Conservation (phyloP, 352 stramenopile species). For the Phytopythium montanum region DNA sequence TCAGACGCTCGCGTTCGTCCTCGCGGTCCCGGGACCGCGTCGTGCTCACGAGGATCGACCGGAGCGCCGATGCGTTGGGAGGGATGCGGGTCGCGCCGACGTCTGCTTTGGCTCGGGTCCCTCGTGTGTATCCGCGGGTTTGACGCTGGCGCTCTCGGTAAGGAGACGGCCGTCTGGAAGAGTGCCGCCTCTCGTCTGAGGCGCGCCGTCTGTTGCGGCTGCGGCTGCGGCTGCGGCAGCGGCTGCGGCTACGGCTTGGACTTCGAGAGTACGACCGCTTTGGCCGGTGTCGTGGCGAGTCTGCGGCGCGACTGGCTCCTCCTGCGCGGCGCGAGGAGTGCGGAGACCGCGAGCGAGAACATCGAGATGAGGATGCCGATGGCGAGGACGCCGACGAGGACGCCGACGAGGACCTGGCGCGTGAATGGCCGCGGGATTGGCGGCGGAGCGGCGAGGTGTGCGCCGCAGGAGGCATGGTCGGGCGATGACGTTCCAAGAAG, state of each 20-base stretch:
- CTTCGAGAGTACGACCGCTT: conserved; percentile 1
- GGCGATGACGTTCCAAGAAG: no score
- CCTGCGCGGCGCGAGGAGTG: neutral
- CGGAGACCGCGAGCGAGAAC: neutral
- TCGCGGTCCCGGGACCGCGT: conserved; percentile 21
- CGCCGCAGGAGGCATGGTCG: no score
- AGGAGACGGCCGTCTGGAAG: conserved; percentile 5
- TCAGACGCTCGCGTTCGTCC: conserved; percentile 18
- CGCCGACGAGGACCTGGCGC: neutral
- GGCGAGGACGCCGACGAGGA: neutral
- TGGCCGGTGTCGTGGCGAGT: neutral
- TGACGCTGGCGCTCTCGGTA: neutral
- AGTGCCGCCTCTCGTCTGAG: conserved; percentile 3
- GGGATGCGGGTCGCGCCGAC: conserved; percentile 10
- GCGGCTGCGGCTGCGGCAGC: conserved; percentile 17
- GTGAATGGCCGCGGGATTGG: neutral
- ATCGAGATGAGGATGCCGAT: neutral
- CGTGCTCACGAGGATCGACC: conserved; percentile 20
- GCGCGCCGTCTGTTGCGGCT: neutral
- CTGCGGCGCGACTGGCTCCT: neutral
- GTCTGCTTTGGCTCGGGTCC: no score
- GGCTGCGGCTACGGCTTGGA: conserved; percentile 10
- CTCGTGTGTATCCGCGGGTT: no score
- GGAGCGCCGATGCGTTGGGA: conserved; percentile 17
- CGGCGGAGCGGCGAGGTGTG: neutral